phyloP scores from a whole-genome alignment of 768 basidiomycete genomes.

The Dentipellis fragilis region DNA sequence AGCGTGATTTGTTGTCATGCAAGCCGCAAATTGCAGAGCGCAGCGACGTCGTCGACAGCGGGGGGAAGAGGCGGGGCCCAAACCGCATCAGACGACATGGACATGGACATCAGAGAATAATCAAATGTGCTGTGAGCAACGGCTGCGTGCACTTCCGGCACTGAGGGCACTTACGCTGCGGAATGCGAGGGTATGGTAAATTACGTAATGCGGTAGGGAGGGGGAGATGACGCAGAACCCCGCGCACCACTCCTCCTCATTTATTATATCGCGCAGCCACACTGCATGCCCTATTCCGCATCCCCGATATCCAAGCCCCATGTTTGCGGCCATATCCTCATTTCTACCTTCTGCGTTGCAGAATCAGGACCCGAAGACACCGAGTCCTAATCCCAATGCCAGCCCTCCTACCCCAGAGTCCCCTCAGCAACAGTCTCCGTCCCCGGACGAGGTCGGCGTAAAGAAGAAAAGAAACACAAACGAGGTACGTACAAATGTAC shows the following conservation, averaged over 20 bases:
- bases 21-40: no score
- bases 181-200: no score
- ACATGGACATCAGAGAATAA: no score
- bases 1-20: no score
- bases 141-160: no score
- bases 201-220: background rate
- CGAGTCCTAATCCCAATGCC: background rate
- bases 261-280: background rate
- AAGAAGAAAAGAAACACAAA: slow-evolving; percentile 36
- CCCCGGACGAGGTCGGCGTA: slow-evolving; percentile 21
- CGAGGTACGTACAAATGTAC: slow-evolving; percentile 29
- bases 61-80: no score
- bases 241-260: background rate
- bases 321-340: slow-evolving; percentile 44
- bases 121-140: no score
- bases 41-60: no score
- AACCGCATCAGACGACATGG: no score
- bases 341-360: slow-evolving; percentile 42
- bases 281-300: slow-evolving; percentile 1
- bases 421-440: slow-evolving; percentile 1
- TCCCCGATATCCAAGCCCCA: slow-evolving; percentile 15
- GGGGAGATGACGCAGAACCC: background rate
- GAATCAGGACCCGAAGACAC: slow-evolving; percentile 12
- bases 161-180: no score
- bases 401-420: background rate